Percentiles rank a stretch among this genome's conserved stretches.
These are phyloP conservation scores for Lipomyces orientalis DNA, from an alignment of 805 yeast genomes.

Conservation along the genomic window DNA sequence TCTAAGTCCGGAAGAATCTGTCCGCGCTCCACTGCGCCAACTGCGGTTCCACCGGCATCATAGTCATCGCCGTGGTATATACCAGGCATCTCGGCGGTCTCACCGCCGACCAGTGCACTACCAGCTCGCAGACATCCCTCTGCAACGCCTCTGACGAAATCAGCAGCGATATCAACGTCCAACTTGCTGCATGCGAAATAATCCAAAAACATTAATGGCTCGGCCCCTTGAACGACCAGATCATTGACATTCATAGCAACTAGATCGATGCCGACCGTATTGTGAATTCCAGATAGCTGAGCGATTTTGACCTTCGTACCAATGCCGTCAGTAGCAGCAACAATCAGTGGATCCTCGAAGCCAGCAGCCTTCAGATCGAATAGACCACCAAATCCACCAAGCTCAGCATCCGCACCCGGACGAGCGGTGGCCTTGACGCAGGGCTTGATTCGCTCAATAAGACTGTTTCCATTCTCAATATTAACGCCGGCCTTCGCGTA, in stretches of 20 bases:
- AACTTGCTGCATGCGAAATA: constrained; percentile 95
- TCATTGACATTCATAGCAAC: constrained; percentile 99
- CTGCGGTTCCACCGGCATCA: constrained; percentile 98
- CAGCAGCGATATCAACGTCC: constrained; percentile 81
- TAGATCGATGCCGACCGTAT: constrained; percentile 97
- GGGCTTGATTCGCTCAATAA: constrained; percentile 88
- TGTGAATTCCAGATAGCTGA: constrained; percentile 83
- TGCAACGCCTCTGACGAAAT: constrained; percentile 93
- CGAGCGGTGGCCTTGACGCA: constrained; percentile 91
- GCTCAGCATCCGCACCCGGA: constrained; percentile 96
- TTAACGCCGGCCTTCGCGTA: constrained; percentile 97
- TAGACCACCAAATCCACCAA: constrained; percentile 98
- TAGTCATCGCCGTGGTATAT: constrained; percentile 95
- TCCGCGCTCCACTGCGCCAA: constrained; percentile 87
- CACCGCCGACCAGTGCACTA: constrained; percentile 98
- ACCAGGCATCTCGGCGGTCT: constrained; percentile 99
- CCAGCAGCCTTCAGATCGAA: constrained; percentile 92
- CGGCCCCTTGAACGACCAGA: constrained; percentile 98
- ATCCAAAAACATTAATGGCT: constrained; percentile 92
- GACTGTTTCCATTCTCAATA: constrained; percentile 89
- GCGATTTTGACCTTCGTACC: constrained; percentile 97
- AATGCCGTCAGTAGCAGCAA: constrained; percentile 99
- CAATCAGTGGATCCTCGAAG: constrained; percentile 74
- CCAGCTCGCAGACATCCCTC: constrained; percentile 94
- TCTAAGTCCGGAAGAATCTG: constrained; percentile 74